A percentile compares a stretch with the other conserved stretches of the same genome.
Conservation (phyloP, 2,329 filamentous ascomycete species). For the Furcasterigmium furcatum region DNA sequence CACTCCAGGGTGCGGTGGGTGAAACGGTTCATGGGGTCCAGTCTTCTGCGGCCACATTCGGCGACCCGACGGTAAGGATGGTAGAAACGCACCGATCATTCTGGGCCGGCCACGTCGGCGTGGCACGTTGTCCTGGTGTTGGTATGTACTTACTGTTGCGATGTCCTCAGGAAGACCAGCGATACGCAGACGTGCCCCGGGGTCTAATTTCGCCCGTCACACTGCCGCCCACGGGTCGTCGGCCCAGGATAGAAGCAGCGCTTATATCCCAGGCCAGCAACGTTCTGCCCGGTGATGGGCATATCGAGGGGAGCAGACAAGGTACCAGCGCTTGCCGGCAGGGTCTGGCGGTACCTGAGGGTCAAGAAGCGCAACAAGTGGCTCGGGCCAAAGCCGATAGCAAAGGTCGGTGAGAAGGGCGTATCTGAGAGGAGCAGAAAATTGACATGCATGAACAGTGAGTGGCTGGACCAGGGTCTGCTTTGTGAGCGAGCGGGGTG, state of each 20-base stretch:
- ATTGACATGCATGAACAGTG: slow-evolving; percentile 15
- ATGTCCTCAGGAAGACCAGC: background rate
- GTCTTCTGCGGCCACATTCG: slow-evolving; percentile 5
- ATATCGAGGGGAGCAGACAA: background rate
- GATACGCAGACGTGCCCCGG: background rate
- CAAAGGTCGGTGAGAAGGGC: slow-evolving; percentile 13
- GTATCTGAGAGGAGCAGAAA: slow-evolving; percentile 7
- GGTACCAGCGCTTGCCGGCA: slow-evolving; percentile 3
- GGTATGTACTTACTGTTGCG: background rate
- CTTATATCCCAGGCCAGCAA: too few species aligned
- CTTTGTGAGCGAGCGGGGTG: slow-evolving; percentile 3
- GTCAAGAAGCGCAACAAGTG: background rate
- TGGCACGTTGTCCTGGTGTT: background rate
- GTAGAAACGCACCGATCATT: slow-evolving; percentile 5
- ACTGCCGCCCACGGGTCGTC: too few species aligned
- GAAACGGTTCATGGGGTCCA: slow-evolving; percentile 1
- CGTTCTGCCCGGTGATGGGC: background rate
- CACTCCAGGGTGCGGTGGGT: slow-evolving; percentile 11
- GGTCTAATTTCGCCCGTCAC: too few species aligned
- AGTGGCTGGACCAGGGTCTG: slow-evolving; percentile 9
- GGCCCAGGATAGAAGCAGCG: too few species aligned
- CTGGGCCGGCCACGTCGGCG: slow-evolving; percentile 1
- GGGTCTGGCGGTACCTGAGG: background rate
- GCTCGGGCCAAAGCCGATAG: background rate
- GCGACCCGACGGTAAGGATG: slow-evolving; percentile 11